phyloP scores from a whole-genome alignment of 495 filamentous ascomycete species.

The Copromyces sp. region DNA sequence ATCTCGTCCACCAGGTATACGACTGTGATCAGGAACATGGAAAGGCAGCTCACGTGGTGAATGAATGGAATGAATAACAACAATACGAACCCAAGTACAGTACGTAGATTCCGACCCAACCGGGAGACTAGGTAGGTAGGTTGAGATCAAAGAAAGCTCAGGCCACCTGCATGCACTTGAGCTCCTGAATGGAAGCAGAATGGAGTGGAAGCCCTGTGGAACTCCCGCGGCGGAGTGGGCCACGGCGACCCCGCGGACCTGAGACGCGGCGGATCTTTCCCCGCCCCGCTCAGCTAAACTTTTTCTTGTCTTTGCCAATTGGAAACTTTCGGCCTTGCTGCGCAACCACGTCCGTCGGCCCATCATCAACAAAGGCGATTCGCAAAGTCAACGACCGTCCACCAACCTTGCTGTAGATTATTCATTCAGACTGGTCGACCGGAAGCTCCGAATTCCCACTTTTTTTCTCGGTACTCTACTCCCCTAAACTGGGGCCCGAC shows the following conservation, averaged over 20 bases:
- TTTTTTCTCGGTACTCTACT: not conserved
- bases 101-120: not conserved
- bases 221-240: not conserved
- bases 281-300: not conserved
- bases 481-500: not conserved
- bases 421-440: not conserved
- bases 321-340: not conserved
- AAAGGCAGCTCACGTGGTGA: not conserved
- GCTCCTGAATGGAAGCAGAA: not conserved
- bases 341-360: not conserved
- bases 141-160: not conserved
- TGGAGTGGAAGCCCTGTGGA: not conserved
- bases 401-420: not conserved
- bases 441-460: not conserved
- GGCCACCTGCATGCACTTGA: not conserved
- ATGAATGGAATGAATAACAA: not conserved
- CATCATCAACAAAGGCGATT: not conserved
- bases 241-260: not conserved
- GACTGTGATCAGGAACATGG: not conserved
- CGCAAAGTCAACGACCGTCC: not conserved
- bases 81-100: too few relatives aligned
- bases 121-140: too few relatives aligned
- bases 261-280: not conserved
- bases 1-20: not conserved
- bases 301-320: not conserved